Evolutionary conservation across 257 asterid species (phyloP), one percentile per base, ranked within the genome.

Genomic region (Nyctanthes arbortristis): DNA sequence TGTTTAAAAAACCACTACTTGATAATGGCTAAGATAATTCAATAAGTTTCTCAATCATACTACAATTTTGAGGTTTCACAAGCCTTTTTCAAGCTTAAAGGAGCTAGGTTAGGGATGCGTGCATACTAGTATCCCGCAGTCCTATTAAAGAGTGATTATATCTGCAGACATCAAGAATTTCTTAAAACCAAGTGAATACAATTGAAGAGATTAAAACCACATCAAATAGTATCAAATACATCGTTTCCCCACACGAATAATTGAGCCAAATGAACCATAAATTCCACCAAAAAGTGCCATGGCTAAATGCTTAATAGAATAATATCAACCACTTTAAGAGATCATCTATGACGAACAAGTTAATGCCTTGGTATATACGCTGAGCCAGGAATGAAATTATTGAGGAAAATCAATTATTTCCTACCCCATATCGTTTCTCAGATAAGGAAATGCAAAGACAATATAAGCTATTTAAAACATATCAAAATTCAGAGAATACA

Each of bases 301-400:
- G n/a, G 16, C 12, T 66, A 28, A 34, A 29, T 34, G 28, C 76
- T 70, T 16, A 67, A 64, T 9, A 68, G 45, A 61, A 47, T 33
- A 59, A 35, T 63, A 34, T 61, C 66, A 59, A 65, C 61, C 25
- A 43, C 66, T 30, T 75, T 47, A 29, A 72, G 35, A 60, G 68
- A 65, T 60, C 67, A 69, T 57, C 57, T 43, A 59, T 61, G 27
- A 29, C 66, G 65, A 27, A 55, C 79, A 72, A 60, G 63, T 67
- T 28, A 56, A 60, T 31, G 67, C 20, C n/a, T 60, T 14, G 69
- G 61, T 22, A 14, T 20, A 71, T 7, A 28, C 43, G 28, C 37
- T 63, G 11, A 54, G 54, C 54, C 52, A 65, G 59, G 32, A 57
- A 68, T 63, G 36, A 58, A 22, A 37, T 22, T 25, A 13, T 13